These are phyloP conservation scores for Pelargonium fulgidum DNA, from an alignment of 441 rosid genomes.

Conservation along the genomic window DNA sequence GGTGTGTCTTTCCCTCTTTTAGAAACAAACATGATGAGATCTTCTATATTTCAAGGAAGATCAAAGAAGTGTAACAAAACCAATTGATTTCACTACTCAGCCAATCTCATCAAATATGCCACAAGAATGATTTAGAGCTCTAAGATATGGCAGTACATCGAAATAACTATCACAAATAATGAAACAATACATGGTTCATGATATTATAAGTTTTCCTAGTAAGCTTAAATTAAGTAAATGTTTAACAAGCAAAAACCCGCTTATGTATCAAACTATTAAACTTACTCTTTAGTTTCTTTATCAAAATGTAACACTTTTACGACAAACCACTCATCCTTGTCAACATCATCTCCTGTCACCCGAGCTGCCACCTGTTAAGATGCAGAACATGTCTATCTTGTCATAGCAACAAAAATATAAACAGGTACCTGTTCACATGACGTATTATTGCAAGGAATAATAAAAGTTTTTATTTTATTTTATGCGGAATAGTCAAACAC, in stretches of 20 bases:
- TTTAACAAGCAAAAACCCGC: background rate
- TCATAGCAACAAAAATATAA: background rate
- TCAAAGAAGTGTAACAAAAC: too few species aligned
- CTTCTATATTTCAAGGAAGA: too few species aligned
- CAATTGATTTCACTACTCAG: too few species aligned
- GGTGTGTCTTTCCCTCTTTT: too few species aligned
- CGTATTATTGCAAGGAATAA: background rate
- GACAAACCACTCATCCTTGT: conserved; percentile 85
- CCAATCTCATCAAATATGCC: too few species aligned
- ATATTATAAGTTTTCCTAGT: too few species aligned
- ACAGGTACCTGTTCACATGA: background rate
- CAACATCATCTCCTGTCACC: conserved; percentile 68
- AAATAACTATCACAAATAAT: too few species aligned
- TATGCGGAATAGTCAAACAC: background rate
- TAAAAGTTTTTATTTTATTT: too few species aligned
- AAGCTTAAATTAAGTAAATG: background rate
- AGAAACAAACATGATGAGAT: too few species aligned
- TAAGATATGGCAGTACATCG: too few species aligned
- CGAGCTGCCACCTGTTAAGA: conserved; percentile 80
- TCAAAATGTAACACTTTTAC: conserved; percentile 93
- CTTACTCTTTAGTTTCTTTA: conserved; percentile 90
- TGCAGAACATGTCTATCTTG: conserved; percentile 15
- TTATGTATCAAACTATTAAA: background rate
- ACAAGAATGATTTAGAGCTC: too few species aligned
- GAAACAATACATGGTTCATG: too few species aligned